Evolutionary conservation across 106 monocot genomes (phyloP), one percentile per base, ranked within the genome.

Genomic region (Dendrobium nobile): DNA sequence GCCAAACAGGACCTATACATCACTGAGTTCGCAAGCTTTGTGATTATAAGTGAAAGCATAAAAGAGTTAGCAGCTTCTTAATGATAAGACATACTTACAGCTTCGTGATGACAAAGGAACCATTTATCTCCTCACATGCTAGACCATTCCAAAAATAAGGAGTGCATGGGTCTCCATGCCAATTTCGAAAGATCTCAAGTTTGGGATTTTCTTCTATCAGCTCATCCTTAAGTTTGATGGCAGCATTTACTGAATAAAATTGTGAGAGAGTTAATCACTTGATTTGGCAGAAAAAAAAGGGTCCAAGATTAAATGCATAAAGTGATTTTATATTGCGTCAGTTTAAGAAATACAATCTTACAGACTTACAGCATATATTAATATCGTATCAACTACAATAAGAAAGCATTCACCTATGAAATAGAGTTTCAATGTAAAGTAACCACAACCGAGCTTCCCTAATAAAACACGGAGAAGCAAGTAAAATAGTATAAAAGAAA

Each of bases 141-240:
- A 89, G 73, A 41, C 84, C 73, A 45, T 79, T 74, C 89, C 89
- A 89, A 13, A 84, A 41, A 80, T 72, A 70, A 58, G 79, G 79
- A 27, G 45, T 43, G 54, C 89, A 89, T 27, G 89, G 89, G 47
- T 89, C 86, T 15, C 84, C 86, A 47, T 44, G 26, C 84, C 86
- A 89, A 17, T 75, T 82, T 26, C 55, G 26, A 27, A 90, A 47
- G 22, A 87, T 78, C 22, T 44, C 73, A 72, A 83, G 78, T 61
- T 61, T 75, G 31, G 54, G 83, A 70, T 90, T 85, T 72, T 47
- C 55, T 27, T 20, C 67, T 47, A 75, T 31, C 24, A 90, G 51
- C 72, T 82, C 75, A 56, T 87, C 56, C 78, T 40, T 85, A 68
- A 87, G n/a, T 80, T 80, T 75, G 40, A 48, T 45, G 45, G 37